Percentiles rank a stretch among this genome's conserved stretches.
Evolutionary conservation across 108 stramenopile species (phyloP).

Genomic region (Parmales sp.): DNA sequence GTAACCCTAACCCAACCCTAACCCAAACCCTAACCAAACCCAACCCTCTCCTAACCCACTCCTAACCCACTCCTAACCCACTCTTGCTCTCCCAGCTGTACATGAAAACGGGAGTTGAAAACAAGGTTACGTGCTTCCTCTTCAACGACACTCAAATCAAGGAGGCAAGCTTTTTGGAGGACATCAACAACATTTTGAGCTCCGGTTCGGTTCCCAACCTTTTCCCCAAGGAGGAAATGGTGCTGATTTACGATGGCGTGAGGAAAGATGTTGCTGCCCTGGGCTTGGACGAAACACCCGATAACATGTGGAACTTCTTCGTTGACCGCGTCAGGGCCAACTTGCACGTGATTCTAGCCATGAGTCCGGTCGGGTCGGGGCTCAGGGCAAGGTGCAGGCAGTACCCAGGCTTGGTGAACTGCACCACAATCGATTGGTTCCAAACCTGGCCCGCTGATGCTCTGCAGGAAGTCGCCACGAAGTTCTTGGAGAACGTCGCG

Average conservation of each 20-base stretch:
- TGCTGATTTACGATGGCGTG: constrained; percentile 34
- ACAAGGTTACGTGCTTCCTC: constrained; percentile 32
- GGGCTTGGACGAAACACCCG: constrained; percentile 38
- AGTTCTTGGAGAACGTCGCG: constrained; percentile 29
- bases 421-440: constrained; percentile 59
- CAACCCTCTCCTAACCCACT: no score
- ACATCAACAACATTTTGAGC: constrained; percentile 49
- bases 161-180: constrained; percentile 49
- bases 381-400: constrained; percentile 39
- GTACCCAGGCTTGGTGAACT: constrained; percentile 47
- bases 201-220: constrained; percentile 51
- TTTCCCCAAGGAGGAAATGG: constrained; percentile 43
- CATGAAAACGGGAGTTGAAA: constrained; percentile 29
- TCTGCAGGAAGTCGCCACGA: constrained; percentile 41
- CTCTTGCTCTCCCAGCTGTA: no score
- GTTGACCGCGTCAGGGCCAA: constrained; percentile 41
- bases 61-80: no score
- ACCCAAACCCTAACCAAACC: no score
- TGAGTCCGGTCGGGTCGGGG: constrained; percentile 48
- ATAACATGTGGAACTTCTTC: constrained; percentile 45
- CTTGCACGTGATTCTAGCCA: constrained; percentile 47
- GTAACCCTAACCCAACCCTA: no score
- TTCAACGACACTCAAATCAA: constrained; percentile 60
- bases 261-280: constrained; percentile 24
- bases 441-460: constrained; percentile 52